Evolutionary conservation across 768 basidiomycete species (phyloP).

Genomic region (Guyanaporus albipodus): DNA sequence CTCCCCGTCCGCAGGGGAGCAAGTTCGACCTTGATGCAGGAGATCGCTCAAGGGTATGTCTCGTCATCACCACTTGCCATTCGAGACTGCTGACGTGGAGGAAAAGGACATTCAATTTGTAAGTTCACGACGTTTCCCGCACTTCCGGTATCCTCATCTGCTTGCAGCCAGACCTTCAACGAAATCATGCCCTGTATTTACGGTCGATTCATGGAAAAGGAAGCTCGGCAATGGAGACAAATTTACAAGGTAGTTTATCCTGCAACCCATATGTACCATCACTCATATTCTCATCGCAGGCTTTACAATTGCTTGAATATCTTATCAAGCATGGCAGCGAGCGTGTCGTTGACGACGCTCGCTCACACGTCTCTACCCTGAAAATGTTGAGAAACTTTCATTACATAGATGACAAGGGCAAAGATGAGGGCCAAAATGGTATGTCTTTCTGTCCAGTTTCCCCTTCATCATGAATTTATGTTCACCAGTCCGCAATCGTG

Average conservation of each 20-base stretch:
- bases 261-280: background rate
- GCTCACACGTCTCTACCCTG: conserved; percentile 89
- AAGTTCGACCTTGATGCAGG: conserved; percentile 96
- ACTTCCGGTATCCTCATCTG: conserved; percentile 6
- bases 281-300: conserved; percentile 40
- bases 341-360: conserved; percentile 95
- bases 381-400: conserved; percentile 99
- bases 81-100: conserved; percentile 13
- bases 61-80: background rate
- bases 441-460: conserved; percentile 6
- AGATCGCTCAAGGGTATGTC: conserved; percentile 92
- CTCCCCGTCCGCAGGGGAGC: conserved; percentile 70
- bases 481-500: conserved; percentile 82
- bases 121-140: conserved; percentile 29
- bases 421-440: conserved; percentile 98
- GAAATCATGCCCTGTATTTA: conserved; percentile 99
- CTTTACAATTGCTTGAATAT: conserved; percentile 91
- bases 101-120: conserved; percentile 97
- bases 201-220: conserved; percentile 94
- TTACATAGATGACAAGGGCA: conserved; percentile 97
- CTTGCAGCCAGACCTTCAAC: conserved; percentile 87
- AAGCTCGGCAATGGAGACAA: conserved; percentile 96
- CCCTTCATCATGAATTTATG: background rate
- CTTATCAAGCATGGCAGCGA: conserved; percentile 96
- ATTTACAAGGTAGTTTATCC: conserved; percentile 82